These are phyloP conservation scores for Oleoguttula mirabilis DNA, from an alignment of 495 filamentous ascomycete species.

Conservation along the genomic window DNA sequence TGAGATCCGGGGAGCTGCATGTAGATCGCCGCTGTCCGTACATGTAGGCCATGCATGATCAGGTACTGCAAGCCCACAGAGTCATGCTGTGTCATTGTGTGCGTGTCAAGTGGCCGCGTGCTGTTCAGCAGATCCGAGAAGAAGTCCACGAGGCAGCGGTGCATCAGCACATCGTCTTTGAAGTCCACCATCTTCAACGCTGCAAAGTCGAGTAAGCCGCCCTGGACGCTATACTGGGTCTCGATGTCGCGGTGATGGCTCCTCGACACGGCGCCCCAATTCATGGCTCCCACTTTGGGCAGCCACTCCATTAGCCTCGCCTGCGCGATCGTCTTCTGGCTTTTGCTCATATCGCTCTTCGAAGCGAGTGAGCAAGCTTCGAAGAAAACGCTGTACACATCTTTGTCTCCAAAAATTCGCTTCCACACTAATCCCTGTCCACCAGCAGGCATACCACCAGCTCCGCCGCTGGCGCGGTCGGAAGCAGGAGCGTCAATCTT, in stretches of 20 bases:
- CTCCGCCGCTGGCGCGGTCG: slow-evolving; percentile 20
- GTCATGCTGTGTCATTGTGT: slow-evolving; percentile 1
- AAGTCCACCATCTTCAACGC: slow-evolving; percentile 59
- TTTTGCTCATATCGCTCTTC: slow-evolving; percentile 35
- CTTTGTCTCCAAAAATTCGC: slow-evolving; percentile 52
- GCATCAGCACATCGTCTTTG: slow-evolving; percentile 63
- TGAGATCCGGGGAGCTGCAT: slow-evolving; percentile 35
- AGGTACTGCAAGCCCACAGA: slow-evolving; percentile 48
- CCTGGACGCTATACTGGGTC: slow-evolving; percentile 33
- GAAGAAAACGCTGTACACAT: slow-evolving; percentile 55
- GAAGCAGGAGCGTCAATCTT: slow-evolving; percentile 44
- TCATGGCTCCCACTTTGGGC: slow-evolving; percentile 50
- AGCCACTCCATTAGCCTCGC: slow-evolving; percentile 61
- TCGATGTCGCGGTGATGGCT: slow-evolving; percentile 52
- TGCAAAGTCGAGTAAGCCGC: slow-evolving; percentile 64
- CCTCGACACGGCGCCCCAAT: slow-evolving; percentile 48
- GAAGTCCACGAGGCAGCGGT: slow-evolving; percentile 66
- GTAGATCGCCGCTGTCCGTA: slow-evolving; percentile 39
- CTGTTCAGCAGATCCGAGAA: slow-evolving; percentile 31
- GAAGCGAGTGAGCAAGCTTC: slow-evolving; percentile 44
- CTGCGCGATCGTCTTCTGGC: slow-evolving; percentile 65
- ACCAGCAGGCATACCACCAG: slow-evolving; percentile 29
- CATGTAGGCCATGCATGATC: slow-evolving; percentile 39
- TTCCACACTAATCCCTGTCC: slow-evolving; percentile 66
- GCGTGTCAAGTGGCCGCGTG: slow-evolving; percentile 8